Base-by-base conservation (phyloP, 768 basidiomycete species). In the Leccinum sublutescens region DNA sequence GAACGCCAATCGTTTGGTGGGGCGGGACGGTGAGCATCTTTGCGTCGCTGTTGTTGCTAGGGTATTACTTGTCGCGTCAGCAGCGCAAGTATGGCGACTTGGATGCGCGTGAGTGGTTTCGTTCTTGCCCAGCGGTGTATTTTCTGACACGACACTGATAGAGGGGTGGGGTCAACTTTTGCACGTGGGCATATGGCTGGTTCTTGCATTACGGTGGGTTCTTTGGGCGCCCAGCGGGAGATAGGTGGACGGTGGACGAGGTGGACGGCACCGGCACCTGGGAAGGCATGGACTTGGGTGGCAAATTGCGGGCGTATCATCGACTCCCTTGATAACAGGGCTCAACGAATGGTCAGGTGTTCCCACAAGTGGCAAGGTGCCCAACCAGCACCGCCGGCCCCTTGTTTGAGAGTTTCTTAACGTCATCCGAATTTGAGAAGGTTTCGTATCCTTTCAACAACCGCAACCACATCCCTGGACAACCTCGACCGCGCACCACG, bases 101-200 rank as follows among this genome's bases (percentile, higher is more conserved):
- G 87, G 90, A 91, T 57, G 83, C 88, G 33, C 82, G 93, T 90
- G 65, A 74, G 87, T 83, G 19, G 9, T 54, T 33, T 29, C 19
- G 29, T 23, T 40, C n/a, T 47, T 48, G 45, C 14, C 33, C 40
- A 15, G 9, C 19, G 21, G 9, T 43, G 9, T 43, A 8, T n/a
- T 43, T 19, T 55, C 29, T 63, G 49, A 65, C 38, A 40, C 36
- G 29, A 51, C 25, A 54, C 7, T 48, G 23, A 50, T 63, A 89
- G 91, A 86, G 57, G 92, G 95, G 74, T 98, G 94, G 93, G 93
- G 94, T 27, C 91, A 95, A 68, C 95, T 94, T 79, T 68, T 96
- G 63, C 97, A 96, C 67, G 92, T 96, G 14, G 85, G 87, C 23
- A 97, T 80, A 88, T 56, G 96, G 97, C 8, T 98, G 96, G 96